These are phyloP conservation scores for Penstemon newberryi DNA, from an alignment of 257 asterid genomes.

Conservation along the genomic window DNA sequence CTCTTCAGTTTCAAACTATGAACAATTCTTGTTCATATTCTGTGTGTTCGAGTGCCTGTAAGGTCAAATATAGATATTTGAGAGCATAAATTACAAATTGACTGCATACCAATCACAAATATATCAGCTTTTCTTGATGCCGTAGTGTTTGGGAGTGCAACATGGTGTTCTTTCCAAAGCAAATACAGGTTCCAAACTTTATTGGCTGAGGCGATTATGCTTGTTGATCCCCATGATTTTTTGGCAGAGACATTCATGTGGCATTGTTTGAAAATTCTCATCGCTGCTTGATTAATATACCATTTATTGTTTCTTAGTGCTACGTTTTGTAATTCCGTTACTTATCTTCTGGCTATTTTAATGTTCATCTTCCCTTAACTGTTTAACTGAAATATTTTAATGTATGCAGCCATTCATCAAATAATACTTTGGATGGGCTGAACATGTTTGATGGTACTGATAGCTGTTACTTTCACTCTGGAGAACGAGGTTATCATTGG, in stretches of 20 bases:
- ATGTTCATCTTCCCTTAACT: constrained; percentile 18
- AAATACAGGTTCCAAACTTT: too few relatives aligned
- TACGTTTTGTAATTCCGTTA: neutral
- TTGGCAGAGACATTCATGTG: too few relatives aligned
- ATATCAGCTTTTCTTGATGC: neutral
- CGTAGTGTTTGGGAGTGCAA: neutral
- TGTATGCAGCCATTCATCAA: constrained; percentile 85
- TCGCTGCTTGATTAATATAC: constrained; percentile 14
- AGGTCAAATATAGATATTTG: neutral
- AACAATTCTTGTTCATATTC: neutral
- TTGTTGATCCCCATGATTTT: too few relatives aligned
- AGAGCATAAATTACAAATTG: neutral
- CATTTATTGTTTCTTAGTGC: neutral
- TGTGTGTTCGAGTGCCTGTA: neutral
- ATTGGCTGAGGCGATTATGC: too few relatives aligned
- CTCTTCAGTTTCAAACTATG: too few relatives aligned
- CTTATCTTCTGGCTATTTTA: constrained; percentile 19
- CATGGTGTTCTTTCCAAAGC: neutral
- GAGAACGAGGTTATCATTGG: constrained; percentile 92
- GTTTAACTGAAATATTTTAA: constrained; percentile 28
- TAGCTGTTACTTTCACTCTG: constrained; percentile 94
- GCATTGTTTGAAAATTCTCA: neutral
- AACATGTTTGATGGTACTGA: constrained; percentile 99
- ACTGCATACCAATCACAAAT: neutral
- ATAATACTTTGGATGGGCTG: constrained; percentile 97